Evolutionary conservation across 768 basidiomycete species (phyloP), one percentile per base, ranked within the genome.

Genomic region (Chalciporus pseudorubinellus): DNA sequence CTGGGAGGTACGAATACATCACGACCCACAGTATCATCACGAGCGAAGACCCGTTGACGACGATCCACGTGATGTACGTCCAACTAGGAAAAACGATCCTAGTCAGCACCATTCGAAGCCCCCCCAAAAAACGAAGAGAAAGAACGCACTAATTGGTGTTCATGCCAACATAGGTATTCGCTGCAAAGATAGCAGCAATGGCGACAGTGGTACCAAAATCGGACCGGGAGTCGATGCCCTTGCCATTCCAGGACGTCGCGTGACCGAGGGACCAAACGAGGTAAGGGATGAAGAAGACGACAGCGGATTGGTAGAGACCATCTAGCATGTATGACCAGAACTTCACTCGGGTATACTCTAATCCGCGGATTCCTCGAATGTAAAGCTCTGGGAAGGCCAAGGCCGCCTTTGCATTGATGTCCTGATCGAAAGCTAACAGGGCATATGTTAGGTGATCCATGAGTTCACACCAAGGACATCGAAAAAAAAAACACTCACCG

Each of bases 281-380:
- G 66, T 82, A 97, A 0, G 95, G 92, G 60, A 98, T 77, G 74
- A 88, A 95, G 72, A 86, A 94, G 28, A 93, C 81, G 51, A 92
- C 81, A 0, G 74, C 83, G 0, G 94, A 95, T 63, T 98, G 95
- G 70, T 97, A 98, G 29, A 98, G 71, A 22, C 95, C 95, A 66
- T 98, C 95, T 7, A 82, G 66, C 90, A 98, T 97, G 71, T 94
- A 97, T 48, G 86, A 65, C 92, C 93, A 98, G 72, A 98, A 98
- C 72, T 90, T 93, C 46, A 74, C 56, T 10, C 92, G 83, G 16
- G 94, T 97, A 70, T 97, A 98, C 61, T 97, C 95, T 14, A 94
- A 76, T 19, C 95, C 93, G 14, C 87, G 83, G 56, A 98, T 97
- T 21, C 95, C 95, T 33, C 95, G 86, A 57, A 94, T 77, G 67